phyloP scores from a whole-genome alignment of 306 rosid species.

The Quercus glauca region DNA sequence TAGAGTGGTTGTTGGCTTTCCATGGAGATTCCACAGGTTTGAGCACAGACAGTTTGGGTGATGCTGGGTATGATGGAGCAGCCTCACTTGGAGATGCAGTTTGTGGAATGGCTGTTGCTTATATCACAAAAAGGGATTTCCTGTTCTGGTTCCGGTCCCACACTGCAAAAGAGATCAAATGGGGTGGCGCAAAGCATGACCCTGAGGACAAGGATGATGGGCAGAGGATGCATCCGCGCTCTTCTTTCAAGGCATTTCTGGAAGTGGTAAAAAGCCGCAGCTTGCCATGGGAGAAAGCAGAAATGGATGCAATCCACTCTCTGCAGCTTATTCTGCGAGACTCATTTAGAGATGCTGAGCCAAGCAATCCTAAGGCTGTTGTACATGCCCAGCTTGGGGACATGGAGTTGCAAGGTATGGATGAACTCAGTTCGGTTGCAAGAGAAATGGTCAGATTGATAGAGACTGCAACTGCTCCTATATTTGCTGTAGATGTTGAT shows the following conservation, averaged over 20 bases:
- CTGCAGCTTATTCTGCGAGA: conserved; percentile 90
- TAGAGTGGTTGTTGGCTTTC: conserved; percentile 73
- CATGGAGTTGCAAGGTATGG: conserved; percentile 74
- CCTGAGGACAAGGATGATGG: conserved; percentile 97
- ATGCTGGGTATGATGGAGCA: too few species aligned
- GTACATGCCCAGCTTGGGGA: conserved; percentile 43
- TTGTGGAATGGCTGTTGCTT: too few species aligned
- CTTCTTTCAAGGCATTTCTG: conserved; percentile 90
- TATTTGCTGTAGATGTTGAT: conserved; percentile 81
- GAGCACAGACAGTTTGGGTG: too few species aligned
- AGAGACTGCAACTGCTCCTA: conserved; percentile 99
- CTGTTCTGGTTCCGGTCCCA: conserved; percentile 97
- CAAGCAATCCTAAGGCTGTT: conserved; percentile 69
- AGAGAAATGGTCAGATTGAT: conserved; percentile 98
- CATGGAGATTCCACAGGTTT: conserved; percentile 91
- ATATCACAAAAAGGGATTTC: too few species aligned
- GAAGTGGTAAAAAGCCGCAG: conserved; percentile 98
- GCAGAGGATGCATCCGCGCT: conserved; percentile 97
- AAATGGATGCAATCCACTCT: conserved; percentile 97
- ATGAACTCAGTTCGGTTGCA: conserved; percentile 94
- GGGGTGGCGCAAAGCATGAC: conserved; percentile 99
- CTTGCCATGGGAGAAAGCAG: conserved; percentile 92
- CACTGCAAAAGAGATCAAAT: conserved; percentile 84
- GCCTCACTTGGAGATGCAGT: too few species aligned
- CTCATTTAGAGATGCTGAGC: conserved; percentile 61